Conservation (phyloP, 805 yeast genomes). For the Brettanomyces bruxellensis region DNA sequence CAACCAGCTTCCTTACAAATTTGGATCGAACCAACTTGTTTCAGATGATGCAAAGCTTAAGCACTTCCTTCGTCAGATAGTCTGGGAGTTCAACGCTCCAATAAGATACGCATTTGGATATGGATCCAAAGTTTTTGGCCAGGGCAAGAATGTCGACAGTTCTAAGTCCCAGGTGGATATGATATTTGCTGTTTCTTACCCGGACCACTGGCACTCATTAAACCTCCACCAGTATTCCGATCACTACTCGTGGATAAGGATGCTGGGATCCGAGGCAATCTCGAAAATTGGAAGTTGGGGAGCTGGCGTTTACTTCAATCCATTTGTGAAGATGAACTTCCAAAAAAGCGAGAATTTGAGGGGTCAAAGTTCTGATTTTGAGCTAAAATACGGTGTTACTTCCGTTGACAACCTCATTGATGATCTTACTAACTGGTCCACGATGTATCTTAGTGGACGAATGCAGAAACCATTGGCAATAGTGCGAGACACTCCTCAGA, state of each 20-base stretch:
- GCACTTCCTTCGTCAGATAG: constrained; percentile 33
- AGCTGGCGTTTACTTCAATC: constrained; percentile 92
- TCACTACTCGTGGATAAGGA: constrained; percentile 68
- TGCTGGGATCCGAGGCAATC: constrained; percentile 51
- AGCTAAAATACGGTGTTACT: constrained; percentile 81
- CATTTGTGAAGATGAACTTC: constrained; percentile 57
- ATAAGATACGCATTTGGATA: constrained; percentile 81
- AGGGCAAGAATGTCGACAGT: constrained; percentile 35
- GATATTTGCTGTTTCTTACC: constrained; percentile 70
- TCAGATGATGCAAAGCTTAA: constrained; percentile 33
- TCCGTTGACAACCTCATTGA: constrained; percentile 47
- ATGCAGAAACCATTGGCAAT: constrained; percentile 89
- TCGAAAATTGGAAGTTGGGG: constrained; percentile 58
- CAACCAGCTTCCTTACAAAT: constrained; percentile 44
- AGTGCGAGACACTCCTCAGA: constrained; percentile 52
- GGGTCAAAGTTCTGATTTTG: constrained; percentile 5
- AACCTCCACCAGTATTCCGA: constrained; percentile 59
- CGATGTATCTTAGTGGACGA: constrained; percentile 85
- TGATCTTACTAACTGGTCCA: constrained; percentile 79
- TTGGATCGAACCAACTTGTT: constrained; percentile 51
- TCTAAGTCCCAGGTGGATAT: constrained; percentile 68
- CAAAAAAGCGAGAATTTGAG: constrained; percentile 23
- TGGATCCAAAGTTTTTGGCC: constrained; percentile 89
- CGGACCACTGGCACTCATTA: constrained; percentile 65
- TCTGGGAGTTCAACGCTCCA: constrained; percentile 60